These are phyloP conservation scores for Mycena chlorophos DNA, from an alignment of 768 basidiomycete genomes.

Conservation along the genomic window DNA sequence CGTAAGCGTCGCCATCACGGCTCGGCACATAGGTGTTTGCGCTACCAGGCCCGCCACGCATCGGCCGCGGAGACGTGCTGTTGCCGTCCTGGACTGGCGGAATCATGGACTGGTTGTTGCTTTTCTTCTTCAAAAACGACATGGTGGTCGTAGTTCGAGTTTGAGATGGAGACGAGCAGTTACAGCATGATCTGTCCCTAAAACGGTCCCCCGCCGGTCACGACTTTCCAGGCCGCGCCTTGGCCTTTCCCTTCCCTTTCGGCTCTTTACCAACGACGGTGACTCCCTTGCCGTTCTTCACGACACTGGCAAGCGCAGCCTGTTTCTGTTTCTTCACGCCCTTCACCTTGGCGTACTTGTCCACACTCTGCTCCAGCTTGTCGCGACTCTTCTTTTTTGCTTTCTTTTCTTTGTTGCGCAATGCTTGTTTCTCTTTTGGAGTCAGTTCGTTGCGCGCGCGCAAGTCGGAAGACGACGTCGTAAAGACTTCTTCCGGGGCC, in stretches of 20 bases:
- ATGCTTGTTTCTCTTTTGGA: constrained; percentile 75
- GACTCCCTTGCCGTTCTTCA: constrained; percentile 83
- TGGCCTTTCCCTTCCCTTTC: constrained; percentile 37
- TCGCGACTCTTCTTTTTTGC: constrained; percentile 67
- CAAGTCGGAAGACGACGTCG: constrained; percentile 54
- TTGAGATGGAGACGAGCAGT: constrained; percentile 7
- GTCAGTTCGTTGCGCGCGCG: constrained; percentile 80
- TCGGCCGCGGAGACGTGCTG: constrained; percentile 41
- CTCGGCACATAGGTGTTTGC: constrained; percentile 68
- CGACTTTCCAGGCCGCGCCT: constrained; percentile 22
- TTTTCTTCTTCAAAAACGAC: constrained; percentile 71
- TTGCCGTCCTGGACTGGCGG: constrained; percentile 58
- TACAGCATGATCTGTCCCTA: constrained; percentile 7
- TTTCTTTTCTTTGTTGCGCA: constrained; percentile 70
- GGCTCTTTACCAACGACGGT: constrained; percentile 80
- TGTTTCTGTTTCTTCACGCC: constrained; percentile 82
- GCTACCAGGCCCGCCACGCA: constrained; percentile 40
- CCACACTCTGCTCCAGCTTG: constrained; percentile 60
- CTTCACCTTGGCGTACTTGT: constrained; percentile 60
- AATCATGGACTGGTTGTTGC: constrained; percentile 63
- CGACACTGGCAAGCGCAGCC: constrained; percentile 74
- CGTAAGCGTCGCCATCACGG: constrained; percentile 65
- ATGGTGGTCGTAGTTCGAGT: constrained; percentile 45
- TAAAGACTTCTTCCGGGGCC: constrained; percentile 90
- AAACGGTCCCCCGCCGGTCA: constrained; percentile 6